Conservation (phyloP, 2,329 filamentous ascomycete species). For the Tolypocladium pustulatum region DNA sequence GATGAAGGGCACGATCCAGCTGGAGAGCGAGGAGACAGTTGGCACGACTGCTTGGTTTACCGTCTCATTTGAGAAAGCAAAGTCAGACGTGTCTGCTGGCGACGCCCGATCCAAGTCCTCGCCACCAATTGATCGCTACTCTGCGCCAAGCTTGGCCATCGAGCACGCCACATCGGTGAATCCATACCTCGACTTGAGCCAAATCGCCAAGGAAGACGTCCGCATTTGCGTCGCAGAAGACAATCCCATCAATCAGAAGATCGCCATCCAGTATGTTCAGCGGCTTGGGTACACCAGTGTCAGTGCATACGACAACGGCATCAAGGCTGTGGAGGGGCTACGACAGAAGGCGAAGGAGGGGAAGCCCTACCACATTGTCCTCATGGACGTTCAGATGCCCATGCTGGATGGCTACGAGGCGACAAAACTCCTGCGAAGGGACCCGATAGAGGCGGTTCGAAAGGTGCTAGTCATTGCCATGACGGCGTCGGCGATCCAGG, state of each 20-base stretch:
- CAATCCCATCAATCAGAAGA: conserved; percentile 89
- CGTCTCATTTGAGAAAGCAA: conserved; percentile 75
- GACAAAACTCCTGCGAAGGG: conserved; percentile 70
- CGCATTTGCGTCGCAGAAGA: conserved; percentile 92
- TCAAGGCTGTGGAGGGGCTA: conserved; percentile 80
- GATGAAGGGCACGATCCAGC: conserved; percentile 75
- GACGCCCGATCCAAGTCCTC: conserved; percentile 33
- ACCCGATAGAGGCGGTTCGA: conserved; percentile 64
- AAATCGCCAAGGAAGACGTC: conserved; percentile 65
- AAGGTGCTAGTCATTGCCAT: conserved; percentile 91
- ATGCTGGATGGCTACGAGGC: conserved; percentile 88
- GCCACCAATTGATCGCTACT: conserved; percentile 24
- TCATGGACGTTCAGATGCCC: conserved; percentile 98
- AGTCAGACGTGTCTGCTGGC: conserved; percentile 46
- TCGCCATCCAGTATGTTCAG: conserved; percentile 82
- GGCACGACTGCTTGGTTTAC: conserved; percentile 72
- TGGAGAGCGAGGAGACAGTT: conserved; percentile 64
- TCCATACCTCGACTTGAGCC: conserved; percentile 55
- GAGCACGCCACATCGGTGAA: conserved; percentile 29
- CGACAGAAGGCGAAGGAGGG: conserved; percentile 60
- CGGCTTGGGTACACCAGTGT: conserved; percentile 73
- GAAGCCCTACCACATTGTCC: conserved; percentile 74
- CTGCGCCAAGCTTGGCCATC: conserved; percentile 15
- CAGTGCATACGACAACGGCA: conserved; percentile 81
- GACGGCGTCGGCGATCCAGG: conserved; percentile 91